Evolutionary conservation across 192 early-diverging fungal genomes (phyloP).

Genomic region (Coemansia sp.): DNA sequence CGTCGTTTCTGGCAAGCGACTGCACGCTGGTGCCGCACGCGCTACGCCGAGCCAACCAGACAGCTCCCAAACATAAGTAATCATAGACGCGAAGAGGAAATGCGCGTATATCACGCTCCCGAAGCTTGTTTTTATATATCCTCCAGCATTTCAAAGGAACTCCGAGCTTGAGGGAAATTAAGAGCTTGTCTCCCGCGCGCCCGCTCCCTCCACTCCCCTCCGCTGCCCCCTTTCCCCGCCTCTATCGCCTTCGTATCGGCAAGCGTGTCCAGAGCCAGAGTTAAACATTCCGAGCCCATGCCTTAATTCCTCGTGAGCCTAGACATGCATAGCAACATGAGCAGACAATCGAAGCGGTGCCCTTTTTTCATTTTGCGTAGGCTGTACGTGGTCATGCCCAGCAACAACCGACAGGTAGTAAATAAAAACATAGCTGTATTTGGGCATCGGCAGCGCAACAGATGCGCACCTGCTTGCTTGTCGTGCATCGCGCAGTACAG

Average conservation of each 20-base stretch:
- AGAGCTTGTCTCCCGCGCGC: too few species aligned
- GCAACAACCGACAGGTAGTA: background rate
- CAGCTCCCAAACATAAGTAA: background rate
- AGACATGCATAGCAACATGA: background rate
- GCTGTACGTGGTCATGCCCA: background rate
- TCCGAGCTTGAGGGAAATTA: background rate
- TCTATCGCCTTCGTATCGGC: too few species aligned
- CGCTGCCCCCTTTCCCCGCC: too few species aligned
- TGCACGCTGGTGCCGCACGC: too few species aligned
- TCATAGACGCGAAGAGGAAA: background rate
- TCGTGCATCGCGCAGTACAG: background rate
- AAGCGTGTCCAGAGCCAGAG: background rate
- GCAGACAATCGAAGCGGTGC: background rate
- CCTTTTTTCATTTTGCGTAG: too few species aligned
- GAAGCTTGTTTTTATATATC: background rate
- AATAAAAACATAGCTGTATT: slow-evolving; percentile 1
- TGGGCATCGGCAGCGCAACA: too few species aligned
- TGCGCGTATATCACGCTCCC: background rate
- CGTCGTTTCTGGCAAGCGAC: too few species aligned
- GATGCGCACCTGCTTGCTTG: background rate
- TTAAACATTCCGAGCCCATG: background rate
- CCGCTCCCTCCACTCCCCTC: too few species aligned
- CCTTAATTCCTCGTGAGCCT: background rate
- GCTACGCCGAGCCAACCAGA: slow-evolving; percentile 1
- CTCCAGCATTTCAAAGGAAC: background rate